Percentiles rank a stretch among this genome's conserved stretches.
Conservation (phyloP, 2,329 filamentous ascomycete genomes). For the Stylonectria norvegica region DNA sequence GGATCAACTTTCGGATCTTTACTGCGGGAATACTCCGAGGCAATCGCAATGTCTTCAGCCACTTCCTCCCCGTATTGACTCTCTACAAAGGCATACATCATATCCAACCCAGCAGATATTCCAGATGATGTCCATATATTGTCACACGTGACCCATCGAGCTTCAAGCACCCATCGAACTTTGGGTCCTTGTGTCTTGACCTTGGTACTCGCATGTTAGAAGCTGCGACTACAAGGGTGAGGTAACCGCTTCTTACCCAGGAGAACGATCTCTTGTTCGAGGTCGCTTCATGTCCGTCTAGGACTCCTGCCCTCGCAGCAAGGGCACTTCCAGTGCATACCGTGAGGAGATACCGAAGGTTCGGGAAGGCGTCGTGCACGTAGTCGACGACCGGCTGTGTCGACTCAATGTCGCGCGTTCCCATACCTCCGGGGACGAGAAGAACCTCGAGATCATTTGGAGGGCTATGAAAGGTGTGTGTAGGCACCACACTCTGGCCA, state of each 20-base stretch:
- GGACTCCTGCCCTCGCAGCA: constrained; percentile 51
- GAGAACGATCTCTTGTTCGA: constrained; percentile 56
- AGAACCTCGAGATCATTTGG: constrained; percentile 37
- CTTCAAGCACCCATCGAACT: constrained; percentile 53
- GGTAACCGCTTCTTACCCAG: constrained; percentile 8
- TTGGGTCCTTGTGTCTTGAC: constrained; percentile 39
- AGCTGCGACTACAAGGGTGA: background rate
- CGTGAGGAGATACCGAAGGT: constrained; percentile 52
- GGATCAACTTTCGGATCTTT: constrained; percentile 49
- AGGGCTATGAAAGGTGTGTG: constrained; percentile 35
- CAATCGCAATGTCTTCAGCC: constrained; percentile 46
- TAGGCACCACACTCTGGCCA: constrained; percentile 32
- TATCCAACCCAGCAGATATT: constrained; percentile 44
- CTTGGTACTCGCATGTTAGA: constrained; percentile 17
- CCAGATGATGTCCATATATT: constrained; percentile 62
- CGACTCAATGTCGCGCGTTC: constrained; percentile 24
- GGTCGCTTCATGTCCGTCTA: constrained; percentile 56
- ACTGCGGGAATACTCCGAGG: constrained; percentile 57
- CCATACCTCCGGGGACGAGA: constrained; percentile 38
- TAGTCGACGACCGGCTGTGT: constrained; percentile 36
- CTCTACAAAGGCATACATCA: constrained; percentile 33
- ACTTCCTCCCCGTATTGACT: constrained; percentile 47
- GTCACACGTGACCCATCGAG: constrained; percentile 58
- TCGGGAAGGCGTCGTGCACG: constrained; percentile 38
- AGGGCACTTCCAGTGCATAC: constrained; percentile 60